Evolutionary conservation across 2,329 filamentous ascomycete species (phyloP), one percentile per base, ranked within the genome.

Genomic region (Pseudopyrenochaeta lycopersici): DNA sequence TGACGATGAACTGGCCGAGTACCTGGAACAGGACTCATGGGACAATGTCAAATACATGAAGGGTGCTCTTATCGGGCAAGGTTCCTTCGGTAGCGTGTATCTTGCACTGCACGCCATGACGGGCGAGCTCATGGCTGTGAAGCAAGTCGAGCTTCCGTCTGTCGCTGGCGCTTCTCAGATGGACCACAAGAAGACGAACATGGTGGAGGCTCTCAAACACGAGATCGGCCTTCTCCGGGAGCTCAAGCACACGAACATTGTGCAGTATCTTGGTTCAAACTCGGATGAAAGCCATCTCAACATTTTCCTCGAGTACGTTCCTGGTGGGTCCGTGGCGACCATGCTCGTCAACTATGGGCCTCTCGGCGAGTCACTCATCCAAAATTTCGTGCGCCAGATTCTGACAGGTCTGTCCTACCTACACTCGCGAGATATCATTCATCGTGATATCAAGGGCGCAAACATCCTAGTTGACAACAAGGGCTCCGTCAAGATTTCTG

Each of bases 31-130:
- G 60, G 92, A 97, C 72, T 96, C 92, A 7, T 98, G 95, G 88
- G 93, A 96, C 62, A 93, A 97, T 59, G 90, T 94, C 80, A 96
- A 97, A 76, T 99, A 96, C 91, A 98, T 99, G 92, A 97, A 98
- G 81, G 95, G 95, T 71, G 93, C 94, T 29, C 83, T 98, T 59
- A 99, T 99, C 63, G 95, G 95, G 29, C 92, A 97, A 77, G 95
- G 95, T 59, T 97, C 93, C 4, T 99, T 99, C 70, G 95, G 95
- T 68, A 93, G 89, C 66, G 95, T 99, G 47, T 99, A 96, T 77
- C 84, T 99, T 43, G 95, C 95, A 21, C 84, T 99, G 29, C 95
- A 99, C 74, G 91, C 95, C 45, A 90, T 99, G 49, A 99, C 95
- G 15, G 95, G 94, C 70, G 95, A 98, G 78, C 89, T 99, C 38